These are phyloP conservation scores for Wallacemonas sp. DNA, from an alignment of 208 protist genomes.

Conservation along the genomic window DNA sequence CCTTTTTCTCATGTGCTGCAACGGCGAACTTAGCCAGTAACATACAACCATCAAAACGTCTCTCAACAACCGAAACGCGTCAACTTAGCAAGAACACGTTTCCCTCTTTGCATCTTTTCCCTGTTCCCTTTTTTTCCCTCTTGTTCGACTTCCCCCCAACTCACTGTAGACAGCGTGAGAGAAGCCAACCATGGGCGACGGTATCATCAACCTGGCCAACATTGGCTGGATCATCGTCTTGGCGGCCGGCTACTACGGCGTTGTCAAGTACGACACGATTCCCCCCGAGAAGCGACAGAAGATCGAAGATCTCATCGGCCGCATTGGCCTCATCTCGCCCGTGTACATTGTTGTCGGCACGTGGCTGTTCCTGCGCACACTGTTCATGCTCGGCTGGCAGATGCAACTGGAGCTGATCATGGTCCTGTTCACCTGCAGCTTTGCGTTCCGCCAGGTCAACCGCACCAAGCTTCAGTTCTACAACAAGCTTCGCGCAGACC, in stretches of 20 bases:
- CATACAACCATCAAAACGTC: too few species aligned
- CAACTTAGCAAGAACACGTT: too few species aligned
- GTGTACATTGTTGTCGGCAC: conserved; percentile 25
- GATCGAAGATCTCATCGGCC: conserved; percentile 15
- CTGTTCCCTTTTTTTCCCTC: conserved; percentile 12
- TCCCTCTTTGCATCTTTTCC: too few species aligned
- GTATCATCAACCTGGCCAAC: conserved; percentile 52
- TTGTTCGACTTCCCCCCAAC: not conserved
- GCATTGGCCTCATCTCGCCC: conserved; percentile 25
- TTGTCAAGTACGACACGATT: conserved; percentile 23
- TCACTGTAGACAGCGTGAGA: not conserved
- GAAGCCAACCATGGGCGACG: conserved; percentile 26
- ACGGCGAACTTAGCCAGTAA: too few species aligned
- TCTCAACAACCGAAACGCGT: too few species aligned
- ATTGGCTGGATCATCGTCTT: conserved; percentile 44
- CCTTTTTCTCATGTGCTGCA: conserved; percentile 21
- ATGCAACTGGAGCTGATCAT: conserved; percentile 60
- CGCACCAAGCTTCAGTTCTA: conserved; percentile 27
- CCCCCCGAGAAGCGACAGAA: conserved; percentile 29
- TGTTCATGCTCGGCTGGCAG: conserved; percentile 57
- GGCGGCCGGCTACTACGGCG: conserved; percentile 32
- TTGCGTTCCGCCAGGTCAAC: conserved; percentile 33
- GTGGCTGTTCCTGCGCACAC: conserved; percentile 48
- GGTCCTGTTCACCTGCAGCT: conserved; percentile 44
- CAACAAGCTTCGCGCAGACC: conserved; percentile 39